Conservation (phyloP, 768 basidiomycete genomes). For the Tylopilus vinaceipallidus region DNA sequence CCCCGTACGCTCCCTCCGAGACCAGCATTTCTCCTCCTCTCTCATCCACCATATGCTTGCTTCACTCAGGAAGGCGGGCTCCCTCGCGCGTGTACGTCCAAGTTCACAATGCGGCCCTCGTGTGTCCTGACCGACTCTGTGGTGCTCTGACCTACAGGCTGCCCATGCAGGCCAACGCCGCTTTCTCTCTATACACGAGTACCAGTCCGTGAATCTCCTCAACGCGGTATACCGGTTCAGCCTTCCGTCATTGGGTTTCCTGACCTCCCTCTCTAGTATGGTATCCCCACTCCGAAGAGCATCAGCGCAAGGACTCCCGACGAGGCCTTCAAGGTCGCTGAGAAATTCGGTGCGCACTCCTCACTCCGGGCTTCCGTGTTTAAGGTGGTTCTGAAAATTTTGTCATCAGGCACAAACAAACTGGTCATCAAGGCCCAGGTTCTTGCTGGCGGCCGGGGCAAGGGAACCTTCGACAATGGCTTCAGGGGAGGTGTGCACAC, state of each 20-base stretch:
- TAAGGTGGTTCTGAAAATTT: neutral
- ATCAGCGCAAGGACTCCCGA: conserved; percentile 81
- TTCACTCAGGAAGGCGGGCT: conserved; percentile 61
- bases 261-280: conserved; percentile 64
- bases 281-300: conserved; percentile 92
- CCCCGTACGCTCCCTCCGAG: conserved; percentile 12
- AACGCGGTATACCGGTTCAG: conserved; percentile 66
- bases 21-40: conserved; percentile 17
- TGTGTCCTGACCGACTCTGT: neutral
- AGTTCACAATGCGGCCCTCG: neutral
- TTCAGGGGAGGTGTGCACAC: conserved; percentile 97
- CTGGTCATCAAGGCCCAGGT: conserved; percentile 99
- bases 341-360: conserved; percentile 70
- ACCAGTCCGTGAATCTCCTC: conserved; percentile 92
- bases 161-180: conserved; percentile 83
- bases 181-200: conserved; percentile 95
- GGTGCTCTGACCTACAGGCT: conserved; percentile 37
- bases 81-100: conserved; percentile 57
- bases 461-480: conserved; percentile 94
- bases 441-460: conserved; percentile 96
- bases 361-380: neutral
- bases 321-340: conserved; percentile 87
- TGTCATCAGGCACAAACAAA: conserved; percentile 56
- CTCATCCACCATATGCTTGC: conserved; percentile 55
- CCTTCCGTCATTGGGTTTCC: neutral